Base-by-base conservation (phyloP, 805 yeast species). In the Cyberlindnera galapagoensis region DNA sequence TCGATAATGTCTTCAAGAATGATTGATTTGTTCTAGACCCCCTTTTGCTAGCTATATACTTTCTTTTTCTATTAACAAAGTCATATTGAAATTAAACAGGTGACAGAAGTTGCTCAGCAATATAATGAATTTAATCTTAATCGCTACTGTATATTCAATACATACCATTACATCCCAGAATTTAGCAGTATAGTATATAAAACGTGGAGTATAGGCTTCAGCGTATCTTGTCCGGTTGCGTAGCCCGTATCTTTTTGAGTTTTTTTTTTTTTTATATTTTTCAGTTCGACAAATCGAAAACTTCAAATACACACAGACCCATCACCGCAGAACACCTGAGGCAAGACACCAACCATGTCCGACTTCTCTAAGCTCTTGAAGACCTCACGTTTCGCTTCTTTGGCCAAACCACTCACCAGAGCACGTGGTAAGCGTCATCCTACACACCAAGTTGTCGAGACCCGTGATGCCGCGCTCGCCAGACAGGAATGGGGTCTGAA, bases 401-500 rank as follows among this genome's bases (percentile, higher is more conserved):
- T 62, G 7, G 54, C 64, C 7, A 53, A 46, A 21, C 54, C 56
- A 9, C 39, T 46, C 12, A 28, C 38, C 26, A 34, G 14, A 18
- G 22, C 18, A 13, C 30, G 24, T 14, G 24, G 21, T 7, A 41
- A 43, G 11, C 44, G 35, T 30, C 41, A 36, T 26, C 94, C 94
- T 17, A 73, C 83, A 0, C 87, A 79, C 49, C 94, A 83, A 54
- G 65, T 80, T 25, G 67, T 84, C 24, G 79, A 71, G 54, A 76
- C 92, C 0, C 76, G 82, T 31, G 72, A 76, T 30, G 65, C 81
- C 7, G 68, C 80, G 29, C 69, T 78, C 27, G 53, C 65, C 10
- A 65, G 84, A 57, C 77, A 80, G 40, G 83, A 82, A 56, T 84
- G 72, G 67, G 95, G 95, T 47, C 57, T 84, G 38, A 84, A 84